Conservation (phyloP, 2,329 filamentous ascomycete genomes). For the Neonectria sp. region DNA sequence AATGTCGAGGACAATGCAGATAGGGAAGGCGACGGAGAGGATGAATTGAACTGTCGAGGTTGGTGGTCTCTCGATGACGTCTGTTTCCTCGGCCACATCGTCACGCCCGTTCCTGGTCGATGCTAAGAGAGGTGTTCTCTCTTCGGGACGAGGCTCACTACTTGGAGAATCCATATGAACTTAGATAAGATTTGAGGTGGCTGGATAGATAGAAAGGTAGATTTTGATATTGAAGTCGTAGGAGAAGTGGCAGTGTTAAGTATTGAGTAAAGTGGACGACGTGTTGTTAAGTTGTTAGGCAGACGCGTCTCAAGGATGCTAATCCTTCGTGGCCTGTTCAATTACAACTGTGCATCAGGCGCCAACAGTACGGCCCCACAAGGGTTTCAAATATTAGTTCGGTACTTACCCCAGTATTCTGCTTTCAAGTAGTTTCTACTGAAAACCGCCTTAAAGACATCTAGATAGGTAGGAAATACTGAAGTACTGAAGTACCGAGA, state of each 20-base stretch:
- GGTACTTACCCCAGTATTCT: too few relatives aligned
- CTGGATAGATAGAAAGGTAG: too few relatives aligned
- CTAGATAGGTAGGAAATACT: too few relatives aligned
- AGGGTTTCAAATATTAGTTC: too few relatives aligned
- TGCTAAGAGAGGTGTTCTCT: constrained; percentile 8
- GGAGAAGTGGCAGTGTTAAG: not conserved
- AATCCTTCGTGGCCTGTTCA: not conserved
- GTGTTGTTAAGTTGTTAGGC: not conserved
- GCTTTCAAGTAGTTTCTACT: too few relatives aligned
- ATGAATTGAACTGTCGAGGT: not conserved
- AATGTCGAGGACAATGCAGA: not conserved
- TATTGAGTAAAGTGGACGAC: not conserved
- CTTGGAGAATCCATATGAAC: not conserved
- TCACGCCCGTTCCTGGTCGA: not conserved
- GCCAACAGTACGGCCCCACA: too few relatives aligned
- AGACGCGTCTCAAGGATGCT: not conserved
- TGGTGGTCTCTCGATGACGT: not conserved
- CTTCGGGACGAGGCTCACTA: not conserved
- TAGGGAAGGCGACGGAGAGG: not conserved
- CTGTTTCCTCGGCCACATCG: not conserved
- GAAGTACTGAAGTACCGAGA: too few relatives aligned
- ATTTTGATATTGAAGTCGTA: not conserved
- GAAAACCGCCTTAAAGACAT: too few relatives aligned
- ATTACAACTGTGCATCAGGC: too few relatives aligned
- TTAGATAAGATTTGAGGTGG: not conserved